phyloP scores from a whole-genome alignment of 169 alveolate species.

The Besnoitia besnoiti region DNA sequence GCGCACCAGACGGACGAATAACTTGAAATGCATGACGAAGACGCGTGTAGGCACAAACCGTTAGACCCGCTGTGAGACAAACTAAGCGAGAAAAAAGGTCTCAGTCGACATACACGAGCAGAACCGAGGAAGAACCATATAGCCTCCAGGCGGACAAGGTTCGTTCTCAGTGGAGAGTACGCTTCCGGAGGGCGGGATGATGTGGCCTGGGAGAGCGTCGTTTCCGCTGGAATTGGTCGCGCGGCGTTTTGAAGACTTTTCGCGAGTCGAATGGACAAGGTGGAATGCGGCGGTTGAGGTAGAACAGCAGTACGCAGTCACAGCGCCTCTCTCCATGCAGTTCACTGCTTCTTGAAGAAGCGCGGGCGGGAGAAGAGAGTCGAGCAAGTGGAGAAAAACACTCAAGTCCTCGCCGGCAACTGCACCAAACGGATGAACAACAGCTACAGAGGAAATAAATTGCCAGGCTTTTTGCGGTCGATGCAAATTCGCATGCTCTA shows the following conservation, averaged over 20 bases:
- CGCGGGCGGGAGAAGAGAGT: constrained; percentile 21
- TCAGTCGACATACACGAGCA: background rate
- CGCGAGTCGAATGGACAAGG: background rate
- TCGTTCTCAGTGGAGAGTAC: background rate
- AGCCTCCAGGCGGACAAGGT: background rate
- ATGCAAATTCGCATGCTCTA: no score
- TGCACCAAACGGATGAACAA: no score
- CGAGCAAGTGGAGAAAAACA: background rate
- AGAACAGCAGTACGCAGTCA: background rate
- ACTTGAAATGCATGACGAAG: no score
- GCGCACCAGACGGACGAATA: no score
- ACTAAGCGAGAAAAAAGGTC: no score
- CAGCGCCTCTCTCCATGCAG: constrained; percentile 13
- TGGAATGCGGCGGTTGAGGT: background rate
- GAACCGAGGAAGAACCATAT: background rate
- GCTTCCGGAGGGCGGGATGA: background rate
- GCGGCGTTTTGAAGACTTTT: background rate
- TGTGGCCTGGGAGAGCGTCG: background rate
- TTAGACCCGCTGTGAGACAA: no score
- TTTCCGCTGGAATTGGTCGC: background rate
- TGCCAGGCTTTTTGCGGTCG: no score
- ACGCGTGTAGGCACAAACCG: no score
- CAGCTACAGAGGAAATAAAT: no score
- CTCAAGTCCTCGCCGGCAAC: constrained; percentile 10
- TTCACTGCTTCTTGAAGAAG: constrained; percentile 17